Evolutionary conservation across 495 filamentous ascomycete species (phyloP).

Genomic region (Neurospora pannonica): DNA sequence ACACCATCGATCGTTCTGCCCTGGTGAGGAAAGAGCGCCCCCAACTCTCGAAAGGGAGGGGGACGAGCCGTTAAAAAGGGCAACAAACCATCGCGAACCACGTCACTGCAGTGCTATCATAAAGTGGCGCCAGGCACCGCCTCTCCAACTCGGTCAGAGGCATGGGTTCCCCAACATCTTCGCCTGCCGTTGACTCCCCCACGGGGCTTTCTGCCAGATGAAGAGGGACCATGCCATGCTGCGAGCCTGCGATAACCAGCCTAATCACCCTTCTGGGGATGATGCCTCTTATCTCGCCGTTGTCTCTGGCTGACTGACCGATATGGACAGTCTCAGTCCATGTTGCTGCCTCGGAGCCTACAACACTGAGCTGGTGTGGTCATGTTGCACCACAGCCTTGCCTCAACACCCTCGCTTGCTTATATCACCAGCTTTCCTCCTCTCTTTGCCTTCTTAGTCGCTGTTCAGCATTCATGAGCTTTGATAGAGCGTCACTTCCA

Average conservation of each 20-base stretch:
- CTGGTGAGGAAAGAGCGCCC: not conserved
- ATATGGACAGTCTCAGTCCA: not conserved
- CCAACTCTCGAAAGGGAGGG: not conserved
- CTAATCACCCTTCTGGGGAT: not conserved
- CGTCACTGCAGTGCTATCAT: not conserved
- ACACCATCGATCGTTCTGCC: not conserved
- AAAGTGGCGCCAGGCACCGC: not conserved
- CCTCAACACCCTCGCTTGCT: not conserved
- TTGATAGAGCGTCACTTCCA: not conserved
- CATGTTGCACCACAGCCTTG: not conserved
- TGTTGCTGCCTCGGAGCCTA: not conserved
- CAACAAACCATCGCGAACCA: not conserved
- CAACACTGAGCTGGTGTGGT: not conserved
- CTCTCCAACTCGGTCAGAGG: not conserved
- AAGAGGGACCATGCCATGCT: not conserved
- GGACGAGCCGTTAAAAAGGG: not conserved
- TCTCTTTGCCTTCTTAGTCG: not conserved
- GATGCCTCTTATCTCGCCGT: not conserved
- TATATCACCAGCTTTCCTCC: not conserved
- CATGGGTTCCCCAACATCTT: not conserved
- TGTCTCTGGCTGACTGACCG: not conserved
- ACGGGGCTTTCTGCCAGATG: not conserved
- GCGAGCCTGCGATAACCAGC: not conserved
- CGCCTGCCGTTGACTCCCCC: not conserved
- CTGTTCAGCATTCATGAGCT: not conserved